A percentile compares a stretch with the other conserved stretches of the same genome.
phyloP scores from a whole-genome alignment of 805 yeast species.

The Ogataea allantospora region DNA sequence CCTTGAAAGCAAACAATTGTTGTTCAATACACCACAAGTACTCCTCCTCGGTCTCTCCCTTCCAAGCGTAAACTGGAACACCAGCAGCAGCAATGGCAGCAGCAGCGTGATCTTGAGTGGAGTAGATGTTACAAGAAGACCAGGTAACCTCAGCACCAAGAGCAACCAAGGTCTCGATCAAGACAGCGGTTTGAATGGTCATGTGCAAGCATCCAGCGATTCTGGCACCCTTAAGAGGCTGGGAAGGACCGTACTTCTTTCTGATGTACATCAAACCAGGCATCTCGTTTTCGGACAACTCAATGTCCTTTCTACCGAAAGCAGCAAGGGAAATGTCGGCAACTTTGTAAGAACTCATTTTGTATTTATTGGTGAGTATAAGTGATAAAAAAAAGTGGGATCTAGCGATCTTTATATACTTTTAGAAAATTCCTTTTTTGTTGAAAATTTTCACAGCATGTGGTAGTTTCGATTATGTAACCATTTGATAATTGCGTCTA shows the following conservation, averaged over 20 bases:
- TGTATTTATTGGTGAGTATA: constrained; percentile 1
- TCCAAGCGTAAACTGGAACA: constrained; percentile 99
- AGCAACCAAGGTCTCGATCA: constrained; percentile 94
- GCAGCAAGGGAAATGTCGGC: constrained; percentile 98
- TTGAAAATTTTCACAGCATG: constrained; percentile 16
- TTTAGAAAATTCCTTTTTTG: constrained; percentile 13
- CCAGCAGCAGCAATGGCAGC: constrained; percentile 99
- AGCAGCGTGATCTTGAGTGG: constrained; percentile 99
- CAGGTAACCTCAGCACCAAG: constrained; percentile 99
- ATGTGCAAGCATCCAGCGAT: constrained; percentile 99
- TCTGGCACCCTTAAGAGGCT: constrained; percentile 98
- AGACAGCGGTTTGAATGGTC: constrained; percentile 99
- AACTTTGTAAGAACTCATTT: constrained; percentile 70
- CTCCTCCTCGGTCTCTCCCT: constrained; percentile 99
- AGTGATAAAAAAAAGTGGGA: constrained; percentile 4
- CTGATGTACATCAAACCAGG: constrained; percentile 99
- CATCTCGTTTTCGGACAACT: constrained; percentile 98
- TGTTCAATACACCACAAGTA: constrained; percentile 99
- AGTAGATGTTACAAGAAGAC: constrained; percentile 99
- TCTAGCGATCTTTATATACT: constrained; percentile 11
- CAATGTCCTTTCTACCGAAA: constrained; percentile 99
- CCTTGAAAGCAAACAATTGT: constrained; percentile 97
- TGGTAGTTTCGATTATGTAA: constrained; percentile 12
- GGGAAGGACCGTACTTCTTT: constrained; percentile 82
- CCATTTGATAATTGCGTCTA: not conserved